Percentiles rank a stretch among this genome's conserved stretches.
phyloP scores from a whole-genome alignment of 345 rosid species.

The Hypericum androsaemum region DNA sequence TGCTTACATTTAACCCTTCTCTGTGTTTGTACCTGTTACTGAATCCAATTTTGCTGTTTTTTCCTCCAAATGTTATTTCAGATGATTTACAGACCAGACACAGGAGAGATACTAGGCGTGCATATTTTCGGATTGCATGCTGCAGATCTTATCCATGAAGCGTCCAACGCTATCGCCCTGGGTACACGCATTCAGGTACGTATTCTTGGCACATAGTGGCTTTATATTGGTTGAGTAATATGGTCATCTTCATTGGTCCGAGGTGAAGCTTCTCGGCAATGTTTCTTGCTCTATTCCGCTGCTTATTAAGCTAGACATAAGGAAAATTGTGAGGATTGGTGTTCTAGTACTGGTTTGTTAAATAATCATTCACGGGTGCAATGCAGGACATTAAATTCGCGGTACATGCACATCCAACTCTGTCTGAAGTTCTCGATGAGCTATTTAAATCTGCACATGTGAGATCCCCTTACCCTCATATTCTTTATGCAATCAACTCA shows the following conservation, averaged over 20 bases:
- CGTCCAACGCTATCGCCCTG: constrained; percentile 90
- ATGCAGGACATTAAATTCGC: constrained; percentile 83
- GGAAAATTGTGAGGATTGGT: too few relatives aligned
- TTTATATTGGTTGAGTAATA: too few relatives aligned
- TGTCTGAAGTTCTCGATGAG: constrained; percentile 93
- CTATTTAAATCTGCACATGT: constrained; percentile 96
- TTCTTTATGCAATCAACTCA: neutral
- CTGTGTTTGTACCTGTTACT: neutral
- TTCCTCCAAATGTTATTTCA: constrained; percentile 22
- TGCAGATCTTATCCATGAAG: constrained; percentile 99
- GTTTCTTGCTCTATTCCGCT: too few relatives aligned
- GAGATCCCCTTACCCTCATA: constrained; percentile 11
- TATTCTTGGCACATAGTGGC: neutral
- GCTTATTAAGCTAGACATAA: too few relatives aligned
- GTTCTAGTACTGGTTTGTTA: too few relatives aligned
- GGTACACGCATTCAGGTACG: constrained; percentile 78
- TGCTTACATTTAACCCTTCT: too few relatives aligned
- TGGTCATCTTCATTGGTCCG: too few relatives aligned
- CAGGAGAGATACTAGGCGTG: constrained; percentile 93
- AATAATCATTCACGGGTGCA: too few relatives aligned
- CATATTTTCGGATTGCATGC: constrained; percentile 97
- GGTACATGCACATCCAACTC: constrained; percentile 97
- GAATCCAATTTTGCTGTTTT: neutral
- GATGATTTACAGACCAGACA: constrained; percentile 96
- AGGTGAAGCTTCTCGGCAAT: too few relatives aligned